These are phyloP conservation scores for Aureobasidium pullulans DNA, from an alignment of 2,329 filamentous ascomycete species.

Conservation along the genomic window DNA sequence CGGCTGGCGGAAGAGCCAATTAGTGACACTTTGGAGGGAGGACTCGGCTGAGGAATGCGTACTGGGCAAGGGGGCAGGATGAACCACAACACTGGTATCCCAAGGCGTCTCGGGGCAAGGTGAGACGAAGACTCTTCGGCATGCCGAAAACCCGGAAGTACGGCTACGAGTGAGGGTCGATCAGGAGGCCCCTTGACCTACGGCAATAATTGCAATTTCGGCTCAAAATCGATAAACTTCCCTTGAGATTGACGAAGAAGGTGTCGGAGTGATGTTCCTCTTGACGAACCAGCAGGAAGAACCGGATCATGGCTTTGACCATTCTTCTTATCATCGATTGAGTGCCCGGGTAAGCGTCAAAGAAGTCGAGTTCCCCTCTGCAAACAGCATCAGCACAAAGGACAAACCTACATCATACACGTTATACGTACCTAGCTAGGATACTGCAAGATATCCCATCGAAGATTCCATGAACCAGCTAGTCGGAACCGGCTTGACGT, in stretches of 20 bases:
- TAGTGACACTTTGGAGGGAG: no score
- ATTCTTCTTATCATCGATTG: neutral
- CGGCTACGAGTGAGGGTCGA: no score
- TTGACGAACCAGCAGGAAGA: neutral
- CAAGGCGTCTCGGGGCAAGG: neutral
- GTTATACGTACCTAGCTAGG: neutral
- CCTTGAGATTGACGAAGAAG: no score
- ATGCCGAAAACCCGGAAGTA: neutral
- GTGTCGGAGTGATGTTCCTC: no score
- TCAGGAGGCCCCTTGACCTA: no score
- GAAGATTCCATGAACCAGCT: conserved; percentile 7
- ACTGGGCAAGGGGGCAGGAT: no score
- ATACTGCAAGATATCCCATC: neutral
- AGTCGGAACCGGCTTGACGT: conserved; percentile 7
- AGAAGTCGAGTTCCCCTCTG: neutral
- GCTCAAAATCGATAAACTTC: no score
- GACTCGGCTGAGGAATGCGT: no score
- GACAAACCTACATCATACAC: neutral
- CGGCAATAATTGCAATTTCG: no score
- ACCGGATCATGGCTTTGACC: neutral
- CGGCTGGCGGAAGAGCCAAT: no score
- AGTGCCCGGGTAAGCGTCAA: neutral
- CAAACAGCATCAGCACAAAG: conserved; percentile 1
- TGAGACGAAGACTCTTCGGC: neutral
- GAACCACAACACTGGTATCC: neutral